Percentiles rank a stretch among this genome's conserved stretches.
These are phyloP conservation scores for Entelexis sorbosivorans DNA, from an alignment of 1,139 yeast species.

Conservation along the genomic window DNA sequence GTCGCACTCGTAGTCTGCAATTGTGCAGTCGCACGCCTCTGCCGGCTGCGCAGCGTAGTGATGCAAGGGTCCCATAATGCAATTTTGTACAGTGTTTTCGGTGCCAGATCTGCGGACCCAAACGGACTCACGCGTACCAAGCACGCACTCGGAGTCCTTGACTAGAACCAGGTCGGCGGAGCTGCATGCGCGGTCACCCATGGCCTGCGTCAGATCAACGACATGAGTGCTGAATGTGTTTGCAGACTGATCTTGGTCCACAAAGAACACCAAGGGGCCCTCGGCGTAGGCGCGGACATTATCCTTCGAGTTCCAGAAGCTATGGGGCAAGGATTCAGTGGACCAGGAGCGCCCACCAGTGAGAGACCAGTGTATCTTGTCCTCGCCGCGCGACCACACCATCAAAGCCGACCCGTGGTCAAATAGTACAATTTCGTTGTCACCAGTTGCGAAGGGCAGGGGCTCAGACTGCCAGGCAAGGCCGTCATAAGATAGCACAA, in stretches of 20 bases:
- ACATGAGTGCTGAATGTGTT: neutral
- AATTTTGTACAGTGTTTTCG: neutral
- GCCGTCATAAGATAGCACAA: conserved; percentile 1
- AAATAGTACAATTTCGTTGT: neutral
- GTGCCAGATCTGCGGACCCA: neutral
- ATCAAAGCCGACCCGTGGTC: neutral
- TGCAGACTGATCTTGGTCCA: neutral
- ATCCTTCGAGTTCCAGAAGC: neutral
- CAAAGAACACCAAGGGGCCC: neutral
- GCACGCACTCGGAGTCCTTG: neutral
- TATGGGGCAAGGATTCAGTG: neutral
- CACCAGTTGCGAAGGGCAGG: neutral
- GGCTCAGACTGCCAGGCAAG: neutral
- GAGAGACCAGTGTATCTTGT: neutral
- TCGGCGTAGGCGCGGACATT: neutral
- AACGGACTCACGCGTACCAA: neutral
- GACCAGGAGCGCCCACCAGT: neutral
- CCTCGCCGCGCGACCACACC: neutral
- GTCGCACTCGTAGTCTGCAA: conserved; percentile 3
- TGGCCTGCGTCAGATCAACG: neutral
- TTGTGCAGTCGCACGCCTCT: neutral
- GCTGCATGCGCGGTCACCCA: conserved; percentile 4
- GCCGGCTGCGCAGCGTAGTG: neutral
- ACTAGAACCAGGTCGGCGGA: neutral
- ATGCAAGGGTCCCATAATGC: neutral